Conservation (phyloP, 1,139 yeast genomes). For the Candida pseudoviswanathii region DNA sequence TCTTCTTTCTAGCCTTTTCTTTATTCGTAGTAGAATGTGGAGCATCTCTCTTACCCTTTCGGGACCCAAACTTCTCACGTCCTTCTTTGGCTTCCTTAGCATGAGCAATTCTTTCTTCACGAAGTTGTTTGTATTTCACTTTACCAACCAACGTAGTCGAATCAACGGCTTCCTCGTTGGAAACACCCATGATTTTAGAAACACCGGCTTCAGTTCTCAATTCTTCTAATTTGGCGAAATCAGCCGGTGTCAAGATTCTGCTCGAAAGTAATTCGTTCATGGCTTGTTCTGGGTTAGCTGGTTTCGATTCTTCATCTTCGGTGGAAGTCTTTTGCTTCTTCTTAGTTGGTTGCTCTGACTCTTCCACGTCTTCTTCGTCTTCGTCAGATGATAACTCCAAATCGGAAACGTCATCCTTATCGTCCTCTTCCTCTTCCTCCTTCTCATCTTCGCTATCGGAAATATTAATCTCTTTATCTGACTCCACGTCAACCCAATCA, state of each 20-base stretch:
- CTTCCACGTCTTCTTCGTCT: constrained; percentile 39
- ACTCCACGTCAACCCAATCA: constrained; percentile 61
- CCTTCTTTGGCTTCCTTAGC: constrained; percentile 93
- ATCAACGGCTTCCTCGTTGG: constrained; percentile 84
- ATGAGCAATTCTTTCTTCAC: constrained; percentile 87
- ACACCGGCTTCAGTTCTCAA: constrained; percentile 82
- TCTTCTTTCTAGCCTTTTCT: constrained; percentile 98
- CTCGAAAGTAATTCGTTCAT: constrained; percentile 67
- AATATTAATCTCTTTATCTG: constrained; percentile 57
- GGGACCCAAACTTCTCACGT: constrained; percentile 86
- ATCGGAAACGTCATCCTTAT: constrained; percentile 47
- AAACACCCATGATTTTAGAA: constrained; percentile 66
- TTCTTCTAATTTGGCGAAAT: constrained; percentile 92
- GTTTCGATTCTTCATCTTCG: constrained; percentile 26
- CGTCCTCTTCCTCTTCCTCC: constrained; percentile 29
- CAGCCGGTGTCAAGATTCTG: constrained; percentile 92
- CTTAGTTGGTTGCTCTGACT: constrained; percentile 25
- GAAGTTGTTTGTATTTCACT: constrained; percentile 77
- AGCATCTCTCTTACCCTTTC: constrained; percentile 77
- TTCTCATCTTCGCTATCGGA: constrained; percentile 53
- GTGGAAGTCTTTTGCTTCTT: constrained; percentile 25
- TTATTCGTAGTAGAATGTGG: constrained; percentile 90
- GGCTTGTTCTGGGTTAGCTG: constrained; percentile 41
- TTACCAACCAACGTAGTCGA: constrained; percentile 79
- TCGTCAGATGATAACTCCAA: constrained; percentile 29